phyloP scores from a whole-genome alignment of 2,329 filamentous ascomycete genomes.

The Monilinia vaccinii-corymbosi region DNA sequence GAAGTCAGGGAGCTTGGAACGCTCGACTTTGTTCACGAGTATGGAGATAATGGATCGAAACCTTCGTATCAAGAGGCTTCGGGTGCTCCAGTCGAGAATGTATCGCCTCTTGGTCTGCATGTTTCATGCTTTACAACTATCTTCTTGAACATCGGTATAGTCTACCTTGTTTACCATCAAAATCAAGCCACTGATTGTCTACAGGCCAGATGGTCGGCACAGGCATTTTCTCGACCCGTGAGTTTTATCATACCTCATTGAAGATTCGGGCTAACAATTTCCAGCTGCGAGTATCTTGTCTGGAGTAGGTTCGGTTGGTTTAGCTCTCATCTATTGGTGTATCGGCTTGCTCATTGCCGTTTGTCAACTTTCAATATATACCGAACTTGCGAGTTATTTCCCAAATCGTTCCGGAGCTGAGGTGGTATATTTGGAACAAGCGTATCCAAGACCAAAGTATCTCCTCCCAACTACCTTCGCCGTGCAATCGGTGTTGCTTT shows the following conservation, averaged over 20 bases:
- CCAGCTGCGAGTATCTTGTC: constrained; percentile 48
- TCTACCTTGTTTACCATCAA: too few species aligned
- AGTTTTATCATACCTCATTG: neutral
- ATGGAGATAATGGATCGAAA: constrained; percentile 38
- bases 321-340: constrained; percentile 55
- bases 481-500: constrained; percentile 52
- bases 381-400: constrained; percentile 57
- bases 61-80: constrained; percentile 44
- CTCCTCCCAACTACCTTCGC: constrained; percentile 58
- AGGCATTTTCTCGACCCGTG: constrained; percentile 56
- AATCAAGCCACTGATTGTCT: neutral
- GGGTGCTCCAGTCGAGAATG: constrained; percentile 50
- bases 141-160: constrained; percentile 46
- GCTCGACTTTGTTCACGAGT: constrained; percentile 18
- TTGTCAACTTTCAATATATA: constrained; percentile 48
- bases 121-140: constrained; percentile 48
- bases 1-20: constrained; percentile 1
- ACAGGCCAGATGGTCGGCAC: neutral
- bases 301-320: constrained; percentile 52
- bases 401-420: constrained; percentile 57
- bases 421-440: constrained; percentile 60
- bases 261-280: constrained; percentile 13
- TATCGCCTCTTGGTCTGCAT: constrained; percentile 50
- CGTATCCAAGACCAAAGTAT: constrained; percentile 53
- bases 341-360: constrained; percentile 51